Conservation (phyloP, 306 rosid genomes). For the barrel medic (Medicago truncatula) region DNA sequence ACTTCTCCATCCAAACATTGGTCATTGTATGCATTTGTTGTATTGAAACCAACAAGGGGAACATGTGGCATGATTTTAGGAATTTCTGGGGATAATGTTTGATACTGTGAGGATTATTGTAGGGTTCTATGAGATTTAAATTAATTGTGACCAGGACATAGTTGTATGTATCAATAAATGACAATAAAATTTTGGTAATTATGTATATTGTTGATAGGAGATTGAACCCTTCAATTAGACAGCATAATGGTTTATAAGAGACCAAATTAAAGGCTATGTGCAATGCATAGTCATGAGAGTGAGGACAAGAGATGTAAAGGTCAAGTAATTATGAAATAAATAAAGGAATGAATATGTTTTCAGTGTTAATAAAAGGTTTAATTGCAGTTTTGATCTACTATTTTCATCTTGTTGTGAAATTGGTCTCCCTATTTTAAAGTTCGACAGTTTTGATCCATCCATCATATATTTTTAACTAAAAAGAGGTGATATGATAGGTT, state of each 20-base stretch:
- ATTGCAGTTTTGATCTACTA: too few relatives aligned
- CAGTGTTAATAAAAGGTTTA: too few relatives aligned
- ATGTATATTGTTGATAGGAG: not conserved
- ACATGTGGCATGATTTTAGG: constrained; percentile 29
- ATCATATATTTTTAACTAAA: too few relatives aligned
- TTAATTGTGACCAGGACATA: not conserved
- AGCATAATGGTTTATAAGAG: not conserved
- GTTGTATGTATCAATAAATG: not conserved
- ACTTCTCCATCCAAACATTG: not conserved
- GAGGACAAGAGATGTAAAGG: not conserved
- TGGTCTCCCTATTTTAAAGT: too few relatives aligned
- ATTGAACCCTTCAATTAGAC: not conserved
- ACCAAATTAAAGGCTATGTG: not conserved
- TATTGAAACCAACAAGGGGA: not conserved
- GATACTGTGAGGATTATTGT: not conserved
- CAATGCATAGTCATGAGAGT: not conserved
- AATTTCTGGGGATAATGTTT: constrained; percentile 10
- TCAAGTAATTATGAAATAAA: not conserved
- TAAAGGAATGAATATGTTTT: not conserved
- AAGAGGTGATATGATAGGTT: too few relatives aligned
- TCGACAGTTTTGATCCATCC: too few relatives aligned
- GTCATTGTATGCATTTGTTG: too few relatives aligned
- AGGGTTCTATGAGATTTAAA: not conserved
- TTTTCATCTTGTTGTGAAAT: too few relatives aligned
- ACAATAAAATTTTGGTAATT: not conserved